Evolutionary conservation across 2,329 filamentous ascomycete species (phyloP).

Genomic region (Cercospora brassicicola): DNA sequence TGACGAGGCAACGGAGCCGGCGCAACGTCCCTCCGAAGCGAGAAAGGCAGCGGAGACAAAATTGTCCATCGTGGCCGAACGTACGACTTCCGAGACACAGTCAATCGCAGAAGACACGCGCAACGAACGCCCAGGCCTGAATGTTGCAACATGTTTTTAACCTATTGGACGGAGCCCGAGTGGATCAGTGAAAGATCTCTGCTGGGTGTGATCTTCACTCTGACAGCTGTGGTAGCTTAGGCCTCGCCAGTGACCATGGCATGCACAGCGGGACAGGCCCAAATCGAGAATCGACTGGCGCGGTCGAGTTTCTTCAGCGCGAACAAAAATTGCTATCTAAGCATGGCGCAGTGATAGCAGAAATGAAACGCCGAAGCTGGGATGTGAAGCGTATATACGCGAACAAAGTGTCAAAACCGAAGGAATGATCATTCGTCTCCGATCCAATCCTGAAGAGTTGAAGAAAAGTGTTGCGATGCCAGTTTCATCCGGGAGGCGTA

Average conservation of each 20-base stretch:
- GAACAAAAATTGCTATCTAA: neutral
- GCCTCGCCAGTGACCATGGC: neutral
- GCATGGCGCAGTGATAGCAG: neutral
- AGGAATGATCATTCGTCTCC: neutral
- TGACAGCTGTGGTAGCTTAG: neutral
- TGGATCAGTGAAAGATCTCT: neutral
- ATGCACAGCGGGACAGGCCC: neutral
- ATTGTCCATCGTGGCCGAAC: neutral
- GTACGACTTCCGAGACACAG: neutral
- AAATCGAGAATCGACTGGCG: neutral
- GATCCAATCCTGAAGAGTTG: neutral
- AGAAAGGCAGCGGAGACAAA: neutral
- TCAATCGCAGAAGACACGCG: neutral
- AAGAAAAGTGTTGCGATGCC: neutral
- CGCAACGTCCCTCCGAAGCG: neutral
- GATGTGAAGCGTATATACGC: neutral
- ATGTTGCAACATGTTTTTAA: no score
- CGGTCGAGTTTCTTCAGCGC: neutral
- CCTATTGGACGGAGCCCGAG: neutral
- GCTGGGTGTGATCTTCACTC: neutral
- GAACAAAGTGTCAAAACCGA: neutral
- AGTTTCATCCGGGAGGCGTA: neutral
- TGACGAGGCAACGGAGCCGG: constrained; percentile 1
- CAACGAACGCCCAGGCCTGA: no score
- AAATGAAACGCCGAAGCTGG: neutral